phyloP scores from a whole-genome alignment of 208 protist species.

The Acanthamoeba triangularis region DNA sequence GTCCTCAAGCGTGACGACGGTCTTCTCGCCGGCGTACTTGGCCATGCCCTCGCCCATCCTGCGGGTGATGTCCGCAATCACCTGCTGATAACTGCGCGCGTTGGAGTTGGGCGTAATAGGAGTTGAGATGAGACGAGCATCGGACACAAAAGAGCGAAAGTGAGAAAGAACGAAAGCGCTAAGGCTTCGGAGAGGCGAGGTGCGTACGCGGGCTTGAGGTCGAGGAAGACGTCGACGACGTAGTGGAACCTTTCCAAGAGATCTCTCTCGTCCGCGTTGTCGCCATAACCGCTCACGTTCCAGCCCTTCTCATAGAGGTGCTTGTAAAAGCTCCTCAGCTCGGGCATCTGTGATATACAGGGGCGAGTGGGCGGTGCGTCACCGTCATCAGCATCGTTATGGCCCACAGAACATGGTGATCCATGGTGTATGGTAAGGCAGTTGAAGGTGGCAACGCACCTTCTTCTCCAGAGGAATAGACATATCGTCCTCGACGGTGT shows the following conservation, averaged over 20 bases:
- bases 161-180: too few relatives aligned
- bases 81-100: slow-evolving; percentile 91
- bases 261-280: slow-evolving; percentile 81
- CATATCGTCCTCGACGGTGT: slow-evolving; percentile 54
- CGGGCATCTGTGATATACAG: neutral
- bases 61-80: slow-evolving; percentile 96
- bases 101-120: neutral
- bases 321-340: slow-evolving; percentile 2
- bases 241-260: slow-evolving; percentile 82
- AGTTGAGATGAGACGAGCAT: too few relatives aligned
- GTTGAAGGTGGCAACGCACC: slow-evolving; percentile 92
- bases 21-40: slow-evolving; percentile 92
- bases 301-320: slow-evolving; percentile 42
- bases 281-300: slow-evolving; percentile 82
- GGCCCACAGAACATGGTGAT: too few relatives aligned
- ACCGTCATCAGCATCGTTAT: slow-evolving; percentile 17
- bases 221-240: slow-evolving; percentile 77
- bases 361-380: too few relatives aligned
- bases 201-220: slow-evolving; percentile 78
- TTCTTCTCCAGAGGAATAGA: slow-evolving; percentile 51
- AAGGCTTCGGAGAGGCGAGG: neutral
- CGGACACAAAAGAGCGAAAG: neutral
- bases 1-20: slow-evolving; percentile 93
- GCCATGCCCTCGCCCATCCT: slow-evolving; percentile 97
- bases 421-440: neutral